phyloP scores from a whole-genome alignment of 495 filamentous ascomycete species.

The Aspergillus biplanus region DNA sequence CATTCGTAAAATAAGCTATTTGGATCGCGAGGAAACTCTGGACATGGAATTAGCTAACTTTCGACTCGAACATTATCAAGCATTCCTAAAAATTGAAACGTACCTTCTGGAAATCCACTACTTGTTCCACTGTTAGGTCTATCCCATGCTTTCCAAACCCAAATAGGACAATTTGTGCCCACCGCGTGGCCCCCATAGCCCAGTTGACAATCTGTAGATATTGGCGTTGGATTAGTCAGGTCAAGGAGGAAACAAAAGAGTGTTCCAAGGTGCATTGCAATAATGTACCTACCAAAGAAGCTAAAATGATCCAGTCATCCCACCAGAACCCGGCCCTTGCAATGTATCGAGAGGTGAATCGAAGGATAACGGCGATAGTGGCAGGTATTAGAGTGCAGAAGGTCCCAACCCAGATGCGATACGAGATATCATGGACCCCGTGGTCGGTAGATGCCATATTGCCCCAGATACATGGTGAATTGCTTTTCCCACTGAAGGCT shows the following conservation, averaged over 20 bases:
- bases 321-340: conserved; percentile 39
- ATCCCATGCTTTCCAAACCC: conserved; percentile 24
- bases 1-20: conserved; percentile 33
- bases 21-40: conserved; percentile 33
- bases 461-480: neutral
- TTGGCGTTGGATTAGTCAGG: neutral
- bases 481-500: neutral
- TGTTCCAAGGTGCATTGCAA: neutral
- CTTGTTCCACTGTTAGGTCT: conserved; percentile 18
- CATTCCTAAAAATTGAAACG: neutral
- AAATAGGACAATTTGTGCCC: conserved; percentile 25
- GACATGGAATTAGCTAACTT: neutral
- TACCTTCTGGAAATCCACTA: conserved; percentile 31
- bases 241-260: conserved; percentile 29
- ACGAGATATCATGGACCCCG: conserved; percentile 25
- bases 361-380: conserved; percentile 33
- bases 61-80: neutral
- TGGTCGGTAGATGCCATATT: conserved; percentile 3
- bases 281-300: neutral
- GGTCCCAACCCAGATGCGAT: conserved; percentile 34
- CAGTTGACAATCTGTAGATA: conserved; percentile 27
- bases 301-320: conserved; percentile 41
- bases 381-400: conserved; percentile 36
- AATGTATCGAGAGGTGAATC: conserved; percentile 33
- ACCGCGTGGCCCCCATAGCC: conserved; percentile 28